Evolutionary conservation across 192 early-diverging fungal species (phyloP), one percentile per base, ranked within the genome.

Genomic region (Chytriomyces hyalinus): DNA sequence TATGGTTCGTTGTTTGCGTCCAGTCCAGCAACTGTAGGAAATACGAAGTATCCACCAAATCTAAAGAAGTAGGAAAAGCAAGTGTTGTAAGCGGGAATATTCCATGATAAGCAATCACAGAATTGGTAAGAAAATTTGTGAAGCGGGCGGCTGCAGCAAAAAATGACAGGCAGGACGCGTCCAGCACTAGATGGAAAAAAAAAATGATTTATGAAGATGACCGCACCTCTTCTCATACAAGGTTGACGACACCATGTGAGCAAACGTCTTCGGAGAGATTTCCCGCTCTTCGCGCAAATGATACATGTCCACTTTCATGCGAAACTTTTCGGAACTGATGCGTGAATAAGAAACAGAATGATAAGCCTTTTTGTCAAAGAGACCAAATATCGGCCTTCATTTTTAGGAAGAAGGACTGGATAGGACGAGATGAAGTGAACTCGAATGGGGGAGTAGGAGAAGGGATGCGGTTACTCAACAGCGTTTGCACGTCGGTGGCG

Each of bases 251-350:
- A 98, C 94, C 85, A 99, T 78, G 80, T 96, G 87, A 17, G 97
- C 90, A 78, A 99, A 91, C 49, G 96, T 98, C 80, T 91, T 92
- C 57, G 97, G 97, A 74, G 93, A 91, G 81, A 99, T 98, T 68
- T 93, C 93, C 59, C 98, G 94, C 80, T 98, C 96, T 83, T 99
- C 98, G 67, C 89, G 88, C 77, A 98, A 86, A 80, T 90, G 93
- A 89, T 99, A 99, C 92, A 98, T 92, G 83, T 98, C 98, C 76
- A 92, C 88, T 80, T 95, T 96, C 89, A 93, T 93, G 75, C 94
- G 90, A 81, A 99, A 96, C 80, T 85, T 84, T 78, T 98, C 96
- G 47, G 89, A 77, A 78, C 94, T 96, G 11, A n/a, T 65, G 63
- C 28, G 63, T 11, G 26, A 36, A 65, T 11, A 26, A 65, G 20